phyloP scores from a whole-genome alignment of 2,329 filamentous ascomycete genomes.

The Nothomitra cinnamomea region DNA sequence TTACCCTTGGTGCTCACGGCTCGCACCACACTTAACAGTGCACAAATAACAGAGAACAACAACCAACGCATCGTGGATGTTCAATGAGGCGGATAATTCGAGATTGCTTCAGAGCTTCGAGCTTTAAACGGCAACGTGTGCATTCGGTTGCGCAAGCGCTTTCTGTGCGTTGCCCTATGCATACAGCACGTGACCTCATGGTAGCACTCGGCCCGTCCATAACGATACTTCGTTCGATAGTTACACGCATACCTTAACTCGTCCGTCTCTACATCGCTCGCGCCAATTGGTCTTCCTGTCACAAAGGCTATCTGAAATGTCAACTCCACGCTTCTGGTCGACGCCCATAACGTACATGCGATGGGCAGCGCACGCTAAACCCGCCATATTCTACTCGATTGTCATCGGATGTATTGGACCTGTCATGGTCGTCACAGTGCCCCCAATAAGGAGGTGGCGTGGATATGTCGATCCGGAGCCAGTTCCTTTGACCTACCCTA shows the following conservation, averaged over 20 bases:
- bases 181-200: background rate
- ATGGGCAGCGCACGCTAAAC: constrained; percentile 77
- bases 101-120: background rate
- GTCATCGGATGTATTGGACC: constrained; percentile 60
- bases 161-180: background rate
- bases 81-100: background rate
- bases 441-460: constrained; percentile 52
- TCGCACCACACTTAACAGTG: constrained; percentile 48
- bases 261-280: constrained; percentile 1
- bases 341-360: constrained; percentile 68
- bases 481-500: constrained; percentile 81
- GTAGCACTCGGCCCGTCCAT: too few relatives aligned
- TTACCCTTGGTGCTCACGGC: constrained; percentile 65
- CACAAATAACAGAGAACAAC: constrained; percentile 50
- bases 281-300: constrained; percentile 3
- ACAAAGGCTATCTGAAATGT: constrained; percentile 35
- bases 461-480: constrained; percentile 56
- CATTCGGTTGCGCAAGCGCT: background rate
- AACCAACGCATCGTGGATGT: constrained; percentile 52
- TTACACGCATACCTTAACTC: constrained; percentile 16
- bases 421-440: constrained; percentile 49
- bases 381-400: constrained; percentile 80
- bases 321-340: constrained; percentile 63
- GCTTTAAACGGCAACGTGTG: background rate
- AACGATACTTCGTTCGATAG: too few relatives aligned